A percentile compares a stretch with the other conserved stretches of the same genome.
Conservation (phyloP, 202 grass and related monocot genomes). For the Zoysia matrella region DNA sequence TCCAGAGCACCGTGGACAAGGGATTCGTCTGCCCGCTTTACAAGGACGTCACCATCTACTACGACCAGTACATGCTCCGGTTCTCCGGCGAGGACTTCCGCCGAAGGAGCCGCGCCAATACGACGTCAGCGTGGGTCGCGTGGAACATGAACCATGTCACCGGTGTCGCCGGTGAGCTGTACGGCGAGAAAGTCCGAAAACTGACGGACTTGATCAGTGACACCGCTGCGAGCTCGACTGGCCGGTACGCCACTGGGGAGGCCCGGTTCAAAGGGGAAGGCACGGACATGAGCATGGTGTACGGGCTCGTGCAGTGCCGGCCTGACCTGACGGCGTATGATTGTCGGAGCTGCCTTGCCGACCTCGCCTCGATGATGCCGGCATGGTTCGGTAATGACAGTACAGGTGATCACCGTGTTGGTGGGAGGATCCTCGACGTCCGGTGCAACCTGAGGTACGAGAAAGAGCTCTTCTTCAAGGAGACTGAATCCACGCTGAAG, state of each 20-base stretch:
- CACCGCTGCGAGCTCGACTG: not conserved
- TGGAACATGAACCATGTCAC: no score
- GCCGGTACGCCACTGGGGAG: constrained; percentile 44
- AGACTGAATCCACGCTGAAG: constrained; percentile 24
- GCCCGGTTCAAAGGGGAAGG: not conserved
- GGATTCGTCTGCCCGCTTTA: not conserved
- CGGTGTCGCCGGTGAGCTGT: not conserved
- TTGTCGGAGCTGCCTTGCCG: constrained; percentile 41
- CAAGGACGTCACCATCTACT: constrained; percentile 27
- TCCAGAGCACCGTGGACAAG: not conserved
- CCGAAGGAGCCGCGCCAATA: no score
- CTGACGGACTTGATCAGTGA: not conserved
- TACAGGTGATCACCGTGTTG: constrained; percentile 1
- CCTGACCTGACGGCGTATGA: constrained; percentile 24
- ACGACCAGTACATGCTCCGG: constrained; percentile 42
- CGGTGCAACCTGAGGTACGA: constrained; percentile 58
- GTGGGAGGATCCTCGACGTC: constrained; percentile 37
- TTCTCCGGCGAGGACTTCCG: no score
- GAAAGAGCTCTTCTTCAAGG: constrained; percentile 50
- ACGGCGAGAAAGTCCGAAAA: constrained; percentile 8
- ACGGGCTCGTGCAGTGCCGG: constrained; percentile 50
- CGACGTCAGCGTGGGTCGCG: no score
- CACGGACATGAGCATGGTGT: not conserved
- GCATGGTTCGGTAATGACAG: not conserved
- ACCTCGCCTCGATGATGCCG: constrained; percentile 10